Conservation (phyloP, 768 basidiomycete genomes). For the Mycena metata region DNA sequence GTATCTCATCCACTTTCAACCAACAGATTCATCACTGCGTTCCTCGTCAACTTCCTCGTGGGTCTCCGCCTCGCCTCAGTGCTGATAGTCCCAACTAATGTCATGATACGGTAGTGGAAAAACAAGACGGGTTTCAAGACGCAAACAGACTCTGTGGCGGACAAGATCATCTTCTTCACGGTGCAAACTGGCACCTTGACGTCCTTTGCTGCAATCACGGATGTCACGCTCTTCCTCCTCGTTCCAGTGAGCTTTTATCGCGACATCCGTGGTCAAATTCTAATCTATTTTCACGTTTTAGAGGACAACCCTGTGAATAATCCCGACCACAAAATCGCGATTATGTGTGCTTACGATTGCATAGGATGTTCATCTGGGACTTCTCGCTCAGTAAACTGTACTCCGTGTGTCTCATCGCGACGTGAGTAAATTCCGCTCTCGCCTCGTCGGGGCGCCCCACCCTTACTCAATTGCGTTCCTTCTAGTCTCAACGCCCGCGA, state of each 20-base stretch:
- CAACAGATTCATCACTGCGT: conserved; percentile 31
- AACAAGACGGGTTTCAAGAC: conserved; percentile 37
- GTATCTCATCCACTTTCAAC: too few relatives aligned
- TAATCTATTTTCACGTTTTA: background rate
- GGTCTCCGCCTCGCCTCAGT: background rate
- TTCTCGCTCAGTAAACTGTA: conserved; percentile 34
- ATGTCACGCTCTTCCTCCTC: conserved; percentile 26
- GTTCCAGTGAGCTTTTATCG: conserved; percentile 16
- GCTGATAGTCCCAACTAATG: background rate
- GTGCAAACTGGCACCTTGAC: conserved; percentile 38
- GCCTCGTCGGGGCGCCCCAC: too few relatives aligned
- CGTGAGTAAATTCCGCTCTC: conserved; percentile 16
- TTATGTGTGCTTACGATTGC: background rate
- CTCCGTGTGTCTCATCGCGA: conserved; percentile 32
- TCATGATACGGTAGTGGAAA: conserved; percentile 20
- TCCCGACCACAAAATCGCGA: background rate
- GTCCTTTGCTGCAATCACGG: conserved; percentile 34
- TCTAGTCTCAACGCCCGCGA: conserved; percentile 30
- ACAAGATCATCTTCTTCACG: conserved; percentile 37
- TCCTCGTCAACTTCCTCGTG: conserved; percentile 36
- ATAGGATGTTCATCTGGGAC: conserved; percentile 38
- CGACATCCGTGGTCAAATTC: background rate
- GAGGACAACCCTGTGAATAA: conserved; percentile 24
- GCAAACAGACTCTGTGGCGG: conserved; percentile 34
- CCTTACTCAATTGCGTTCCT: background rate